Percentiles rank a stretch among this genome's conserved stretches.
These are phyloP conservation scores for Alternaria dauci DNA, from an alignment of 2,329 filamentous ascomycete species.

Conservation along the genomic window DNA sequence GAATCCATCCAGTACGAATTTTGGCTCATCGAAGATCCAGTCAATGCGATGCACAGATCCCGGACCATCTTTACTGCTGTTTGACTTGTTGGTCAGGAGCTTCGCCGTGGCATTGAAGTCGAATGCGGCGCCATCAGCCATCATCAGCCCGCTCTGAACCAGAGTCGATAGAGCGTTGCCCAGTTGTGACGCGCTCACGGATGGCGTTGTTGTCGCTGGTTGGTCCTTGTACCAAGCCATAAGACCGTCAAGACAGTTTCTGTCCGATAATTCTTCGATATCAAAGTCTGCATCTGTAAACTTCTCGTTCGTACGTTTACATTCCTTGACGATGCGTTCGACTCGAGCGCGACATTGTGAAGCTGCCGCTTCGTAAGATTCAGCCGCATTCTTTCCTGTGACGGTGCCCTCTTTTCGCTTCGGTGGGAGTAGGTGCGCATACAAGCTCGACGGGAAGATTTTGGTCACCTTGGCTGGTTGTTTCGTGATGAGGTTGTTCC, in stretches of 20 bases:
- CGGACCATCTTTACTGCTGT: slow-evolving; percentile 29
- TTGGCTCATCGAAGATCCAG: slow-evolving; percentile 78
- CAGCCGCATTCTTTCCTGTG: slow-evolving; percentile 67
- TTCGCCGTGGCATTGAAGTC: slow-evolving; percentile 65
- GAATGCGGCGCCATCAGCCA: slow-evolving; percentile 26
- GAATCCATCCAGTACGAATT: slow-evolving; percentile 79
- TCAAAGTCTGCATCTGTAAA: slow-evolving; percentile 86
- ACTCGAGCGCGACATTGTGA: slow-evolving; percentile 70
- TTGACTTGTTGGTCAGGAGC: slow-evolving; percentile 54
- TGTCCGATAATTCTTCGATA: slow-evolving; percentile 72
- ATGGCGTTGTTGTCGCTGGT: slow-evolving; percentile 56
- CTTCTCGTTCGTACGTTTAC: slow-evolving; percentile 80
- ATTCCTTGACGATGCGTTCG: slow-evolving; percentile 66
- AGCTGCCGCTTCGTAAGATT: slow-evolving; percentile 76
- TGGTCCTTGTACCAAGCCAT: slow-evolving; percentile 57
- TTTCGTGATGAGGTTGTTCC: slow-evolving; percentile 72
- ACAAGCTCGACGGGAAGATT: slow-evolving; percentile 72
- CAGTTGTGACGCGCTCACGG: slow-evolving; percentile 24
- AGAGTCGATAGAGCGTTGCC: slow-evolving; percentile 39
- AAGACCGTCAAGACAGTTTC: slow-evolving; percentile 43
- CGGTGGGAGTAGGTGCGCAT: slow-evolving; percentile 58
- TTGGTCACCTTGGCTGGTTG: slow-evolving; percentile 75
- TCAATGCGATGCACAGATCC: slow-evolving; percentile 52
- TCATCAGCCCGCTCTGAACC: slow-evolving; percentile 31
- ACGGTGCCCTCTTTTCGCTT: slow-evolving; percentile 57